Base-by-base conservation (phyloP, 106 monocot species). In the Ottelia alismoides region DNA sequence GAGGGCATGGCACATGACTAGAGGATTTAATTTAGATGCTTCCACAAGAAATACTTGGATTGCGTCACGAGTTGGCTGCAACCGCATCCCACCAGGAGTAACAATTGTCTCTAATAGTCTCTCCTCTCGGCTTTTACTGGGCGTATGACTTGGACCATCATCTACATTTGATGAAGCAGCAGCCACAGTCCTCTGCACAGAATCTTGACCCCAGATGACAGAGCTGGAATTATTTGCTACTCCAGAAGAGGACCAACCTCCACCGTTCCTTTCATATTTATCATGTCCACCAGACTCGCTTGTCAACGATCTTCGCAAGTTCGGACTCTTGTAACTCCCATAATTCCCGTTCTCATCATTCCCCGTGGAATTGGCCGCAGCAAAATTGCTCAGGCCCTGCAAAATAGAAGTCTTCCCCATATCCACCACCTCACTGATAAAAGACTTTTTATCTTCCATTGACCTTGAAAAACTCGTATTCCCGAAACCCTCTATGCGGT, bases 11-110 rank as follows among this genome's bases (percentile, higher is more conserved):
- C 79, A 78, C 85, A 98, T 83, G 21, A 65, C 63, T 25, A 86
- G 30, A 30, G 76, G 60, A 77, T 86, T 85, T 69, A 98, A 27
- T 64, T 86, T 98, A 19, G 70, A 53, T 0, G 77, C 72, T 61
- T 98, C 85, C 4, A 59, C 19, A 9, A 98, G 72, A 69, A 98
- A 98, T 35, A 65, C 64, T 30, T 90, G 90, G 55, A 98, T 61
- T 53, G 90, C 85, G 62, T 98, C 98, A 32, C 98, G 90, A 62
- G 98, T 98, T 18, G 98, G 98, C 45, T 98, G 98, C 47, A 98
- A 55, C 1, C 98, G 76, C 23, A 98, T 82, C 46, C 98, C 98
- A 3, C 90, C 82, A 49, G 82, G 74, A 43, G 90, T 86, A n/a
- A 90, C 90, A 59, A 98, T 73, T 25, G 85, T 90, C 51, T 98